Base-by-base conservation (phyloP, 129 eudicot species). In the Cynara cardunculus region DNA sequence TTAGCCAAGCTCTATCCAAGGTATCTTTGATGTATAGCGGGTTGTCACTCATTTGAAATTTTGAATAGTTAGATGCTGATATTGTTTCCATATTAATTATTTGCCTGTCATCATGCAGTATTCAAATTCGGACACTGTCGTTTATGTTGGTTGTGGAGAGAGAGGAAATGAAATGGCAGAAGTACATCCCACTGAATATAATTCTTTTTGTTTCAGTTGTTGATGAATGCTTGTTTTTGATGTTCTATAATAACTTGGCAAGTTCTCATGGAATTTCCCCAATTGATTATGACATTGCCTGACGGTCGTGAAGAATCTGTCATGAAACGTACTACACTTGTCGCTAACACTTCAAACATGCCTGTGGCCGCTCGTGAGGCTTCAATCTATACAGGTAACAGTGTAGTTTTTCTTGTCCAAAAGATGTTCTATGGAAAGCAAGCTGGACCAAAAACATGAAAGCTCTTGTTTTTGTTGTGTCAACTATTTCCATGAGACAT, bases 101-200 rank as follows among this genome's bases (percentile, higher is more conserved):
- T 25, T 82, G n/a, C 35, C 65, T 35, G 26, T 76, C 53, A 25
- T 62, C 27, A 35, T 85, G 97, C 99, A 96, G 99, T 96, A 96
- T 82, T 96, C 99, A 70, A 96, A 96, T 81, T 96, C 99, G 0
- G 99, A 96, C 86, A 93, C 99, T 69, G 99, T 96, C 24, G 99
- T n/a, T n/a, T n/a, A n/a, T n/a, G n/a, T n/a, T n/a, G n/a, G n/a
- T n/a, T n/a, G n/a, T n/a, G n/a, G n/a, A 6, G 99, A 96, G 85
- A 92, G 99, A 96, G 99, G 99, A 87, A 96, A 96, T 79, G 99
- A 96, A 87, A 96, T 96, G 99, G 99, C 99, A 24, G 99, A 96
- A 90, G 99, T 91, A 90, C 56, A 68, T 82, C 26, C 44, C 81
- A n/a, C 61, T 22, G 21, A 76, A 24, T 13, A 21, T 13, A 68